Evolutionary conservation across 2,329 filamentous ascomycete genomes (phyloP).

Genomic region (Aspergillus japonicus): DNA sequence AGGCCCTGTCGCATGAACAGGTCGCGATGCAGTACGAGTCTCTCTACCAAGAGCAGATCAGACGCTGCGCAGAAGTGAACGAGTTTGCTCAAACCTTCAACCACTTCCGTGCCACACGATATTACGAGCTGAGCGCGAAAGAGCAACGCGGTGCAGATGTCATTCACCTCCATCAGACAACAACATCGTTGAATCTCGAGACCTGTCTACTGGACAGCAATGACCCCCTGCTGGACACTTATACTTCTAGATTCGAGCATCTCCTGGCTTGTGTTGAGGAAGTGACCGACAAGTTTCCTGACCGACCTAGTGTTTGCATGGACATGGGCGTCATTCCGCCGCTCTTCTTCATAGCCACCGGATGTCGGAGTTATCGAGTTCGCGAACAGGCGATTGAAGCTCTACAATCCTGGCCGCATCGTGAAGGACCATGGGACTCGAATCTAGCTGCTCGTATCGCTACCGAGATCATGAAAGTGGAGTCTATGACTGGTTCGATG

Average conservation of each 20-base stretch:
- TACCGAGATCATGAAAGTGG: conserved; percentile 24
- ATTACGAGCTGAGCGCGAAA: neutral
- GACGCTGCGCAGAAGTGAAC: neutral
- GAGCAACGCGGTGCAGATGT: conserved; percentile 17
- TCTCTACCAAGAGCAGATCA: neutral
- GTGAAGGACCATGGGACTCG: conserved; percentile 38
- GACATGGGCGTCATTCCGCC: conserved; percentile 34
- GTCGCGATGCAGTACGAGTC: neutral
- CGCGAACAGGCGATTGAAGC: conserved; percentile 29
- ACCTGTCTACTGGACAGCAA: conserved; percentile 11
- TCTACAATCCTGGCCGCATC: conserved; percentile 30
- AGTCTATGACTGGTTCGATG: conserved; percentile 7
- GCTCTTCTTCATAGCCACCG: conserved; percentile 33
- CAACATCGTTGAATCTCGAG: conserved; percentile 10
- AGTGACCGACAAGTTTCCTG: conserved; percentile 8
- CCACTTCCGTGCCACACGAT: neutral
- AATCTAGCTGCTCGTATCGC: conserved; percentile 31
- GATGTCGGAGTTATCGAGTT: conserved; percentile 27
- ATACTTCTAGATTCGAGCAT: conserved; percentile 7
- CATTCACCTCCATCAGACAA: conserved; percentile 14
- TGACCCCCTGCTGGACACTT: conserved; percentile 3
- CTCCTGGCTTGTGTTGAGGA: conserved; percentile 2
- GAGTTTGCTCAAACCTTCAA: neutral
- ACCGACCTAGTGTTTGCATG: conserved; percentile 20
- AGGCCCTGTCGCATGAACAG: neutral